Conservation (phyloP, 192 early-diverging fungal species). For the Podila verticillata region DNA sequence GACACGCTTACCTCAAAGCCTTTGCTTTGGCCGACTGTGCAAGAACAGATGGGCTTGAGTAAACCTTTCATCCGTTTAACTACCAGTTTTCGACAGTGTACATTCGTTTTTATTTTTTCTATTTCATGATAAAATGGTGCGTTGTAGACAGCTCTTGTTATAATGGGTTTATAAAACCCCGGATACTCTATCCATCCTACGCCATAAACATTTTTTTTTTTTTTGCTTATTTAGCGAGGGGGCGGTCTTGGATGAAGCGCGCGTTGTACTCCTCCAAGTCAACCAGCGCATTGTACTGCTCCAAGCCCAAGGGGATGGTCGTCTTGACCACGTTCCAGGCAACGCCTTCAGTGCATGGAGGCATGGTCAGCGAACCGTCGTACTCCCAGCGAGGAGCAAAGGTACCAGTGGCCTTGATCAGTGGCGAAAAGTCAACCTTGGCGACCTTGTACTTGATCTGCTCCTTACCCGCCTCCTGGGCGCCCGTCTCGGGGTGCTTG, state of each 20-base stretch:
- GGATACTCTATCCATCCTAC: no score
- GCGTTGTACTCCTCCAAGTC: conserved; percentile 51
- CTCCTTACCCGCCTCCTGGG: not conserved
- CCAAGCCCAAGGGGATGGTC: conserved; percentile 17
- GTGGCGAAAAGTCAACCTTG: not conserved
- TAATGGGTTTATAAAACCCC: no score
- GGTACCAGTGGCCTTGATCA: not conserved
- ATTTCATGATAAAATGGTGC: no score
- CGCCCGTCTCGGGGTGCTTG: not conserved
- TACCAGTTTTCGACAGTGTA: no score
- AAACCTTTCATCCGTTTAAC: no score
- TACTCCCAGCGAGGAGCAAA: conserved; percentile 39
- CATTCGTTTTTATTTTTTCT: no score
- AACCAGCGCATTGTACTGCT: conserved; percentile 29
- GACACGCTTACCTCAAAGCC: no score
- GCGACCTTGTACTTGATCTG: conserved; percentile 10
- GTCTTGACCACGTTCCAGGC: conserved; percentile 49
- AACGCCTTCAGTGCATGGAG: conserved; percentile 67
- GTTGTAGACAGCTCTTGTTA: no score
- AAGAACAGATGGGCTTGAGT: no score
- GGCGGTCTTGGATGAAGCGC: conserved; percentile 27
- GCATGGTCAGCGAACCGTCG: conserved; percentile 60
- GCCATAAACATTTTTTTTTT: no score
- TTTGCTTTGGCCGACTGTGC: no score
- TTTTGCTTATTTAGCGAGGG: not conserved